phyloP scores from a whole-genome alignment of 73 alveolate species.

The Paramecium bursaria region DNA sequence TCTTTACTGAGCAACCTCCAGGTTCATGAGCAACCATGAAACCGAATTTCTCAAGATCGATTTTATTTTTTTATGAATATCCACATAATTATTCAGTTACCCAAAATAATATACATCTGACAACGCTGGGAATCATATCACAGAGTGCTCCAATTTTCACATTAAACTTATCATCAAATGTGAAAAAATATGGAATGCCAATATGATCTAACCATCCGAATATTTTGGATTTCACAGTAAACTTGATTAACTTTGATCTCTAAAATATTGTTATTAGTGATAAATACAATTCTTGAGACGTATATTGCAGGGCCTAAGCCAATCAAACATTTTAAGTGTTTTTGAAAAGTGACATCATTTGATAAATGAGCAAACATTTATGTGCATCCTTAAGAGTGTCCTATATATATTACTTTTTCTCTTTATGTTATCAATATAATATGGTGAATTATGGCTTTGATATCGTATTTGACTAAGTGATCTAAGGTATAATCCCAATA shows the following conservation, averaged over 20 bases:
- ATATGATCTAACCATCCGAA: constrained; percentile 1
- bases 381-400: constrained; percentile 49
- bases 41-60: constrained; percentile 75
- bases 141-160: constrained; percentile 67
- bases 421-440: neutral
- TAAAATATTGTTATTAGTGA: neutral
- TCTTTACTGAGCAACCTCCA: constrained; percentile 41
- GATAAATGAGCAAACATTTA: constrained; percentile 49
- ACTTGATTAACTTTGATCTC: constrained; percentile 42
- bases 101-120: constrained; percentile 63
- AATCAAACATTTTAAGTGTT: constrained; percentile 43
- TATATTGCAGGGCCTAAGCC: constrained; percentile 58
- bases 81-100: constrained; percentile 74
- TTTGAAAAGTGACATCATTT: neutral
- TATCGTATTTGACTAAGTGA: constrained; percentile 35
- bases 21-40: constrained; percentile 79
- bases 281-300: constrained; percentile 2
- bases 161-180: constrained; percentile 60
- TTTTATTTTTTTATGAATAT: constrained; percentile 67
- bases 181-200: constrained; percentile 60
- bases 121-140: constrained; percentile 60
- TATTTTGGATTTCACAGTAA: constrained; percentile 4
- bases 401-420: constrained; percentile 19
- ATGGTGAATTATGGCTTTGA: constrained; percentile 25
- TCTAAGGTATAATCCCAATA: constrained; percentile 52